phyloP scores from a whole-genome alignment of 1,139 yeast species.

The Taphrina confusa region DNA sequence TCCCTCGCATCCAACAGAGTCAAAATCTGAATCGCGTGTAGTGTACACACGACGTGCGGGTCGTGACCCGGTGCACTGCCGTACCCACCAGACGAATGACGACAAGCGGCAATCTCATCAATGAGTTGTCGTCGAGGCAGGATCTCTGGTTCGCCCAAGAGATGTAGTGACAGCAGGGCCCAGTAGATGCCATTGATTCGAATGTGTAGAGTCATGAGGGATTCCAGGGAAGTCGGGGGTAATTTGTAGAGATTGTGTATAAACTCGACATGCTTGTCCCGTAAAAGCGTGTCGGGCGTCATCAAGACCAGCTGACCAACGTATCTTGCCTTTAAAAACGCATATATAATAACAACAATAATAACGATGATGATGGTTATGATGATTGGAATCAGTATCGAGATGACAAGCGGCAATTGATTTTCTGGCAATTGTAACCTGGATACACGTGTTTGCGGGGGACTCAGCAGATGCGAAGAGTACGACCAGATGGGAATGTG shows the following conservation, averaged over 20 bases:
- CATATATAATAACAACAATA: too few species aligned
- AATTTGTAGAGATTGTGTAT: conserved; percentile 13
- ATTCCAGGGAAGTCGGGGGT: conserved; percentile 60
- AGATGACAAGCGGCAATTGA: too few species aligned
- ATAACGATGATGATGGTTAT: too few species aligned
- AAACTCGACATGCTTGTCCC: conserved; percentile 25
- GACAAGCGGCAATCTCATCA: conserved; percentile 68
- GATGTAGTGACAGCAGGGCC: conserved; percentile 80
- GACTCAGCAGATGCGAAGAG: too few species aligned
- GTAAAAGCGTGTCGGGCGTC: neutral
- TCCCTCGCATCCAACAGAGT: conserved; percentile 65
- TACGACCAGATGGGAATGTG: too few species aligned
- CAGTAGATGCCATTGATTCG: conserved; percentile 91
- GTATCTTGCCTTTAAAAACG: too few species aligned
- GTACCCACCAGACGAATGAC: conserved; percentile 68
- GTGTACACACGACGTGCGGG: conserved; percentile 81
- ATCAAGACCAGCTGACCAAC: neutral
- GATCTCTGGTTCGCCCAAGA: conserved; percentile 59
- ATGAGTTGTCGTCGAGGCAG: conserved; percentile 64
- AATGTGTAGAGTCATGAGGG: conserved; percentile 88
- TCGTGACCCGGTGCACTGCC: conserved; percentile 90
- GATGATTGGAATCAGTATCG: too few species aligned
- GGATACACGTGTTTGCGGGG: too few species aligned
- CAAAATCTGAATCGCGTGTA: conserved; percentile 81
- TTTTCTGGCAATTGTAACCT: too few species aligned